Base-by-base conservation (phyloP, 371 early-diverging fungal species). In the Mucor indicus region DNA sequence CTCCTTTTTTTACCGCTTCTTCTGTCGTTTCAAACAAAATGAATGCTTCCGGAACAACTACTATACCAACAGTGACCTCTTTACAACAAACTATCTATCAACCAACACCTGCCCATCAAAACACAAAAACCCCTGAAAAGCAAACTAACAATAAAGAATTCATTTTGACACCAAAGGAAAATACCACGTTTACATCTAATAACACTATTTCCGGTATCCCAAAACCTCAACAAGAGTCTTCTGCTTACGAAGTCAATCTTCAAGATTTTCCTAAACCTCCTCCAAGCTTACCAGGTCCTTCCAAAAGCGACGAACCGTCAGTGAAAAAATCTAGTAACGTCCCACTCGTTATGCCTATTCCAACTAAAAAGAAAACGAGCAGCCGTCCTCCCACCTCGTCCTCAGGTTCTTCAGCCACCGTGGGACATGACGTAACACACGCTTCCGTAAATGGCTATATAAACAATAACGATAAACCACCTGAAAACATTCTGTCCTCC, bases 391-490 rank as follows among this genome's bases (percentile, higher is more conserved):
- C 51, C 24, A 36, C 36, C 16, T 52, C 52, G 21, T 44, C 52
- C 19, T 44, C 52, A 9, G 52, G 22, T 10, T 52, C 44, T 17
- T 44, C 52, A 52, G 30, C 38, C 52, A 44, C 44, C 15, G 29
- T 51, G 19, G 44, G 44, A 21, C 44, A 20, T 22, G 38, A 22
- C 15, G 52, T 52, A 30, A 44, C 52, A 52, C 52, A 44, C 15
- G 19, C 12, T 15, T 30, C 38, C 38, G 37, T 44, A 38, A 52
- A 23, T 21, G 39, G 35, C 20, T 29, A 36, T 44, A 29, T 29
- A 29, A 52, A 52, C 5, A 44, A 43, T 37, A 42, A 22, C 37
- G 38, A 44, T 38, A 52, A 44, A 52, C 52, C 45, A 52, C 38
- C 38, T 52, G 52, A 24, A 15, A 23, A 8, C 25, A 27, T 44